Conservation (phyloP, 108 stramenopile genomes). For the Cyclotella baltica region DNA sequence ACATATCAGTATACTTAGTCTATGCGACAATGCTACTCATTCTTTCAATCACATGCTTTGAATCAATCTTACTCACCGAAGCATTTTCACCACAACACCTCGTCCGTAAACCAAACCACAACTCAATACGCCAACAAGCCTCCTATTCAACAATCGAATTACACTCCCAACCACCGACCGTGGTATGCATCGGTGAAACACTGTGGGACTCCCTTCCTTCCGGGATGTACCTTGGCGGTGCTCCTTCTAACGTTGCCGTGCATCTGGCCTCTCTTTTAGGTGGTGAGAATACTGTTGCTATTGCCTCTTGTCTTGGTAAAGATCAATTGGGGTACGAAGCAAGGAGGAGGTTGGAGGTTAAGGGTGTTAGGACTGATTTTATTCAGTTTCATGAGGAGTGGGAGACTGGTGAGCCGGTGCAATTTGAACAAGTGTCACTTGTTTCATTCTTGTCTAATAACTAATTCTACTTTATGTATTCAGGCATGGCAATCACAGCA, state of each 20-base stretch:
- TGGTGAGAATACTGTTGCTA: constrained; percentile 24
- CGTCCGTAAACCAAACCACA: neutral
- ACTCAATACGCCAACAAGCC: neutral
- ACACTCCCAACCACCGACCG: constrained; percentile 16
- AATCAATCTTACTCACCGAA: too few species aligned
- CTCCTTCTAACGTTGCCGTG: constrained; percentile 53
- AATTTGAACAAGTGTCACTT: too few species aligned
- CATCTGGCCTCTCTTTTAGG: constrained; percentile 48
- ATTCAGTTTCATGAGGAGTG: constrained; percentile 34
- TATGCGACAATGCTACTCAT: too few species aligned
- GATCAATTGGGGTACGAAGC: constrained; percentile 55
- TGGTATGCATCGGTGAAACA: constrained; percentile 54
- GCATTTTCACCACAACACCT: neutral
- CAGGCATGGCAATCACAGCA: constrained; percentile 45
- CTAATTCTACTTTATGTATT: neutral
- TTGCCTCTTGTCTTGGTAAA: constrained; percentile 48
- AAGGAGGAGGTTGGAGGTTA: constrained; percentile 32
- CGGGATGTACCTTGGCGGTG: constrained; percentile 57
- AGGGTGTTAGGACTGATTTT: constrained; percentile 34
- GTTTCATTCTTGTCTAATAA: too few species aligned
- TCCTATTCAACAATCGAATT: neutral
- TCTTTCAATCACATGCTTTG: too few species aligned
- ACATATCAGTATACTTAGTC: too few species aligned
- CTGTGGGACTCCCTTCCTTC: constrained; percentile 53
- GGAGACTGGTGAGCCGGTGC: constrained; percentile 47